phyloP scores from a whole-genome alignment of 2,329 filamentous ascomycete species.

The Penicillium sp. region DNA sequence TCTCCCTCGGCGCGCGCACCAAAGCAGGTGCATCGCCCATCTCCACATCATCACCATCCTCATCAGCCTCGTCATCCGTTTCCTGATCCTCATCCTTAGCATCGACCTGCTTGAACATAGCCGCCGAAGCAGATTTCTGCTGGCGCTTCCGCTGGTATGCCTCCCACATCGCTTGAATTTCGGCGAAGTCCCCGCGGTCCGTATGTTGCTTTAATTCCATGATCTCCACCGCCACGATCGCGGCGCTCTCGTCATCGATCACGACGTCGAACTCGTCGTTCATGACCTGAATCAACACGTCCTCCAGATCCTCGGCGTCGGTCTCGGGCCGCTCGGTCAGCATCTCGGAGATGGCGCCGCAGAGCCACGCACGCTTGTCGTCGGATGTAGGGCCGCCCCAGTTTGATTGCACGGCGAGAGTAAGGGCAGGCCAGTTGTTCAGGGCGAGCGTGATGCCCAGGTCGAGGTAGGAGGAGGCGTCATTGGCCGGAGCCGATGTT shows the following conservation, averaged over 20 bases:
- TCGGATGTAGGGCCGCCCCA: slow-evolving; percentile 79
- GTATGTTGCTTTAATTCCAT: slow-evolving; percentile 62
- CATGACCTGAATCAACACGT: slow-evolving; percentile 82
- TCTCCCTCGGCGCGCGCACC: slow-evolving; percentile 56
- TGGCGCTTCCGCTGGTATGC: slow-evolving; percentile 37
- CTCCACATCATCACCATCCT: slow-evolving; percentile 50
- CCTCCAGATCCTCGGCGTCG: slow-evolving; percentile 74
- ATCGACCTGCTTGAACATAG: slow-evolving; percentile 37
- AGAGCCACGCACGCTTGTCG: slow-evolving; percentile 96
- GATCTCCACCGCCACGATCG: slow-evolving; percentile 67
- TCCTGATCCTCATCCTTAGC: slow-evolving; percentile 50
- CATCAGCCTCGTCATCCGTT: slow-evolving; percentile 55
- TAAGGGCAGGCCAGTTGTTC: slow-evolving; percentile 81
- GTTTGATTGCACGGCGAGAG: slow-evolving; percentile 75
- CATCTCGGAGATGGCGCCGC: slow-evolving; percentile 76
- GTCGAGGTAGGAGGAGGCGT: slow-evolving; percentile 66
- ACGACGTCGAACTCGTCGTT: slow-evolving; percentile 92
- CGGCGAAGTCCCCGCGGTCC: slow-evolving; percentile 59
- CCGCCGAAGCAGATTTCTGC: slow-evolving; percentile 33
- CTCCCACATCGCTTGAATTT: slow-evolving; percentile 58
- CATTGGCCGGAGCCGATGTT: slow-evolving; percentile 38
- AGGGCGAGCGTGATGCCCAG: slow-evolving; percentile 79
- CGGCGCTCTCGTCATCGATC: slow-evolving; percentile 82
- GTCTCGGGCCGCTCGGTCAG: slow-evolving; percentile 59
- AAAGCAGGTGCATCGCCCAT: slow-evolving; percentile 66